Conservation (phyloP, 768 basidiomycete genomes). For the Leccinum aurantiacum region DNA sequence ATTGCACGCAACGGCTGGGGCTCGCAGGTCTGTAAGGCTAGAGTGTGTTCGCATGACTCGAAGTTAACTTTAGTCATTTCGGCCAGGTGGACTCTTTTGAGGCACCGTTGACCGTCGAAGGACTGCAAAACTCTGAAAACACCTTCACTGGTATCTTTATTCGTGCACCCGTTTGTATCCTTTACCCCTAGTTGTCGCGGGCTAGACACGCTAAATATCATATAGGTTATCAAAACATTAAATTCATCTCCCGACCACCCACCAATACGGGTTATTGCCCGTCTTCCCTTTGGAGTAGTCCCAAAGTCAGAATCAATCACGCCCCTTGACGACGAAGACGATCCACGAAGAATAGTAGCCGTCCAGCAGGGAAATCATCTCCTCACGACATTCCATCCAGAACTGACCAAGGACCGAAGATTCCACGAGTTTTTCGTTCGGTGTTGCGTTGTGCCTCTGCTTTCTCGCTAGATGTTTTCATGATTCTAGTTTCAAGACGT, state of each 20-base stretch:
- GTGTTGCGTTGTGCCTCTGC: slow-evolving; percentile 57
- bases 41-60: not conserved
- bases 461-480: slow-evolving; percentile 6
- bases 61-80: not conserved
- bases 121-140: slow-evolving; percentile 54
- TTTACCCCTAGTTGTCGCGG: not conserved
- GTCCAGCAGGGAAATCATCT: slow-evolving; percentile 81
- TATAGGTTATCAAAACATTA: slow-evolving; percentile 64
- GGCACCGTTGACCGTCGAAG: slow-evolving; percentile 63
- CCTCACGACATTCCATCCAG: slow-evolving; percentile 92
- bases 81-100: slow-evolving; percentile 88
- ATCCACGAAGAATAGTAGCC: slow-evolving; percentile 75
- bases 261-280: slow-evolving; percentile 69
- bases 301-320: slow-evolving; percentile 36
- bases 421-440: slow-evolving; percentile 91
- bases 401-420: slow-evolving; percentile 81
- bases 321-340: slow-evolving; percentile 45
- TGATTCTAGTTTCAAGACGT: not conserved
- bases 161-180: slow-evolving; percentile 73
- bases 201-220: not conserved
- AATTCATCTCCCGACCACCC: slow-evolving; percentile 46
- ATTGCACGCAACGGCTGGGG: slow-evolving; percentile 93
- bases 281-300: slow-evolving; percentile 56
- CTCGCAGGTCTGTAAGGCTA: slow-evolving; percentile 60
- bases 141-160: slow-evolving; percentile 90